Base-by-base conservation (phyloP, 73 alveolate genomes). In the Symbiodinium natans region DNA sequence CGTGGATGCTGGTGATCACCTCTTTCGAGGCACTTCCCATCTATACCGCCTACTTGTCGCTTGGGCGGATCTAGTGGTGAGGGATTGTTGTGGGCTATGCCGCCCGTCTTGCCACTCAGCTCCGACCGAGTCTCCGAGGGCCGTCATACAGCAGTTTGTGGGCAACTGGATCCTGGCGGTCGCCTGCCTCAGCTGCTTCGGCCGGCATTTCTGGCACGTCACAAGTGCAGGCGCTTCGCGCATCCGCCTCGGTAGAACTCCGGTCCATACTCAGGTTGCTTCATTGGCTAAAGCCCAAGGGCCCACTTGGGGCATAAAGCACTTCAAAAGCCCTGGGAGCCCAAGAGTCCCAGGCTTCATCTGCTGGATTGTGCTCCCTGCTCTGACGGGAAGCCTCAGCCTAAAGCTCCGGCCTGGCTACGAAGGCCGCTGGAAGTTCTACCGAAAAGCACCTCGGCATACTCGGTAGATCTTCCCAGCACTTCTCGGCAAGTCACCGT, bases 401-500 rank as follows among this genome's bases (percentile, higher is more conserved):
- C 83, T 77, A 4, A 10, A 86, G n/a, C 5, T 86, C 83, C 82
- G n/a, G 38, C 29, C 94, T 13, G 94, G 94, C 39, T 1, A 82
- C 36, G 94, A 86, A 39, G 54, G 41, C 34, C 94, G 94, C 59
- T 86, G 94, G 94, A 46, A 54, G 63, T 86, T 86, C 94, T 86
- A 86, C n/a, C 94, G 94, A 41, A 86, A 39, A 80, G 94, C 36
- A 83, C 41, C 36, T 39, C 27, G 33, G 39, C 19, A 19, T 19
- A 13, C 27, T 19, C 71, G 71, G 71, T 10, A 19, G 71, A 19
- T 52, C 19, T 19, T 10, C 19, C 71, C 71, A 10, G 19, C 19
- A 13, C 19, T 52, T 10, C 71, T 52, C 71, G 19, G 27, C 10
- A 52, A 52, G 10, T 52, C 27, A 10, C n/a, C n/a, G n/a, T n/a